Evolutionary conservation across 768 basidiomycete genomes (phyloP), one percentile per base, ranked within the genome.

Genomic region (Amanita inopinata): DNA sequence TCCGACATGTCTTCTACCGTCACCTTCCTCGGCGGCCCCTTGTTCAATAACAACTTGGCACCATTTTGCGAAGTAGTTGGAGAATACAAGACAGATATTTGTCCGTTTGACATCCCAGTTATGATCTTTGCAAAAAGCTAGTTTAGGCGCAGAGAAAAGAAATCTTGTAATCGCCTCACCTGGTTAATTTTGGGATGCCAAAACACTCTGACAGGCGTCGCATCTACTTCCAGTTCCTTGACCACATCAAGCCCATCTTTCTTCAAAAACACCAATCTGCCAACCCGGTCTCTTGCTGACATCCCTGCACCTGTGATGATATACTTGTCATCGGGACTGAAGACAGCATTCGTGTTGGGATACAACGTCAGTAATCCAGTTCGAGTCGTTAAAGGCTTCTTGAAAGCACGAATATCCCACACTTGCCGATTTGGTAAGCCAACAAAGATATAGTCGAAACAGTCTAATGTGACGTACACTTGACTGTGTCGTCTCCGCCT

Each of bases 181-280:
- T 96, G 90, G 67, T 99, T 99, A 70, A 99, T 98, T 62, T 87
- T 89, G 4, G 88, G 78, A 65, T 97, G 96, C 96, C 96, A 99
- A 19, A 74, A 63, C 2, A 97, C 87, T 55, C 82, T 85, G 44
- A 99, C 87, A 7, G 96, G 91, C 25, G 80, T 85, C 18, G 80
- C 71, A 33, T 80, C 80, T 53, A 86, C 75, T 43, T 71, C 75
- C 33, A 90, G 52, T 32, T 71, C 69, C 62, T 82, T 83, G 40
- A 68, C 77, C 36, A 80, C 71, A 47, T 80, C 79, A 33, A 96
- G 62, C 28, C 70, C 73, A 44, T 81, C 75, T 56, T 81, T 81
- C 45, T 67, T 67, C 61, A 97, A 56, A 53, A 94, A 80, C 44
- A 86, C 60, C 43, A 97, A 65, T 46, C 72, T 73, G 0, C 91